Evolutionary conservation across 331 rosid species (phyloP).

Genomic region (Rosa hybrid): DNA sequence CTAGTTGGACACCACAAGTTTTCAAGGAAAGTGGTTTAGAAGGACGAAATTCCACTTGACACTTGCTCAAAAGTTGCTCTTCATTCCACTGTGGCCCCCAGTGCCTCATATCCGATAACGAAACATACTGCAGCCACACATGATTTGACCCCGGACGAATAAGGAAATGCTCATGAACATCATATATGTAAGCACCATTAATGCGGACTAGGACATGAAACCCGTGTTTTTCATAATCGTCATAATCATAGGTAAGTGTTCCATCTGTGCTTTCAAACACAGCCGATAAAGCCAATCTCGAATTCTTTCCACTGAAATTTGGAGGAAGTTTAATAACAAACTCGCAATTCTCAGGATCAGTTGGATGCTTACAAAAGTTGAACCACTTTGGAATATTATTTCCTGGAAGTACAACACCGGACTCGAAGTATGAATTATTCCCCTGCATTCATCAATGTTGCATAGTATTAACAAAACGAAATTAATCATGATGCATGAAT

Average conservation of each 20-base stretch:
- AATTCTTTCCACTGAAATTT: constrained; percentile 10
- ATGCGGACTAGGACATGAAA: constrained; percentile 5
- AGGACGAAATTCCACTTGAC: constrained; percentile 1
- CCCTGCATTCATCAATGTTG: background rate
- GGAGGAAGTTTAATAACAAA: constrained; percentile 8
- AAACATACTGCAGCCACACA: constrained; percentile 17
- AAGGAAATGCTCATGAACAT: background rate
- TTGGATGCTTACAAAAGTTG: background rate
- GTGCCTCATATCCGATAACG: constrained; percentile 11
- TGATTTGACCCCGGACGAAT: constrained; percentile 5
- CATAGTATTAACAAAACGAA: background rate
- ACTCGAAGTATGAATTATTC: background rate
- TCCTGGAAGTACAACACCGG: background rate
- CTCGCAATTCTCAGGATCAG: background rate
- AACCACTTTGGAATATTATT: constrained; percentile 7
- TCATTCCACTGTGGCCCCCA: background rate
- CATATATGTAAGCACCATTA: background rate
- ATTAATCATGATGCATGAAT: background rate
- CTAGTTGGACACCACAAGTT: background rate
- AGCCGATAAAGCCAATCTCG: constrained; percentile 7
- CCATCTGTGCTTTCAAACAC: background rate
- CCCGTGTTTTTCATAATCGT: background rate
- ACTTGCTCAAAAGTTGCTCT: constrained; percentile 3
- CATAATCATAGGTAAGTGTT: background rate
- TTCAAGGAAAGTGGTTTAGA: constrained; percentile 7